phyloP scores from a whole-genome alignment of 768 basidiomycete species.

The Boletus reticulatus region DNA sequence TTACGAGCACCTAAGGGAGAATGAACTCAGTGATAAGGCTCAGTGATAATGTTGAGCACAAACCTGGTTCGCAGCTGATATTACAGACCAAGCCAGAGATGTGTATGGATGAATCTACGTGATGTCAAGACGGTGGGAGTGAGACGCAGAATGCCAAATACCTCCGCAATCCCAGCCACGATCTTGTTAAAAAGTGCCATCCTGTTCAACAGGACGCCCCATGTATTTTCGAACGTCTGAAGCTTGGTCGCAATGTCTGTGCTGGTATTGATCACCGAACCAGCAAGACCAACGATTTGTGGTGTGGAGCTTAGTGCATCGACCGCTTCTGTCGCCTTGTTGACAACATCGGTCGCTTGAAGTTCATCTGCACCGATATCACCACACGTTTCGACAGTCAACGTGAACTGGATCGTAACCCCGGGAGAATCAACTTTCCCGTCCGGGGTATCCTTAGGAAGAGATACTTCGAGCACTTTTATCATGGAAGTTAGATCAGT shows the following conservation, averaged over 20 bases:
- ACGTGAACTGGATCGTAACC: slow-evolving; percentile 14
- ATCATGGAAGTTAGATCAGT: neutral
- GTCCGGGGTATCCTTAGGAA: neutral
- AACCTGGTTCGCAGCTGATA: slow-evolving; percentile 21
- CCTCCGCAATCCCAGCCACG: slow-evolving; percentile 13
- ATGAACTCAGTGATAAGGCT: neutral
- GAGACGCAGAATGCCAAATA: neutral
- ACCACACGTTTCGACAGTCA: neutral
- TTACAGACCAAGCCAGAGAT: slow-evolving; percentile 21
- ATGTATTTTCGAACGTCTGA: slow-evolving; percentile 19
- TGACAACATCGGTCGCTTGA: slow-evolving; percentile 14
- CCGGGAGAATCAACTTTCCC: neutral
- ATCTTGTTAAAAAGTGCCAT: slow-evolving; percentile 12
- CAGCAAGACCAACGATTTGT: neutral
- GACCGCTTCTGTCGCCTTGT: neutral
- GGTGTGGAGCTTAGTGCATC: neutral
- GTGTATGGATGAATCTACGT: slow-evolving; percentile 17
- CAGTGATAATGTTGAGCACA: neutral
- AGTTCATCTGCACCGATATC: slow-evolving; percentile 3
- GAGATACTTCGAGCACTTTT: slow-evolving; percentile 15
- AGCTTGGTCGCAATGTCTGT: neutral
- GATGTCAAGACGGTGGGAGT: neutral
- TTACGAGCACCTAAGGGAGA: slow-evolving; percentile 13
- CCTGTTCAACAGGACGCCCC: slow-evolving; percentile 11
- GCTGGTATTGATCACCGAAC: neutral